These are phyloP conservation scores for Solanum ahanhuiri DNA, from an alignment of 257 asterid species.

Conservation along the genomic window DNA sequence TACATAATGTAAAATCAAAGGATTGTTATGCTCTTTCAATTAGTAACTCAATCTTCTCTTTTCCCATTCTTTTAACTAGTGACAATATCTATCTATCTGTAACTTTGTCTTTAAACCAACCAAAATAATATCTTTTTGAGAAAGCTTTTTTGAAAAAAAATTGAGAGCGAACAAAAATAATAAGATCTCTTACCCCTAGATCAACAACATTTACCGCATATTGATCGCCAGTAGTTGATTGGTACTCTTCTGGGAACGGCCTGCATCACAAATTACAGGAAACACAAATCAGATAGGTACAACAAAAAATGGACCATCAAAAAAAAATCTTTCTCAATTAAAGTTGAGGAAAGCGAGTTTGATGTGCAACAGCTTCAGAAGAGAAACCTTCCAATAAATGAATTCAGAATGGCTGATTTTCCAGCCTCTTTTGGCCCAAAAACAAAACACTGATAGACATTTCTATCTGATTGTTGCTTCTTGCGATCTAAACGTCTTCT, in stretches of 20 bases:
- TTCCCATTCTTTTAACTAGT: not conserved
- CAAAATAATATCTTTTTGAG: slow-evolving; percentile 6
- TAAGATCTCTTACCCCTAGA: slow-evolving; percentile 32
- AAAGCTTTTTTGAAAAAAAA: not conserved
- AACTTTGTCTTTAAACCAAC: not conserved
- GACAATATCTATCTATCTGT: not conserved
- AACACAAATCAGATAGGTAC: not conserved
- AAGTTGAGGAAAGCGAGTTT: not conserved
- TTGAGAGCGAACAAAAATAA: not conserved
- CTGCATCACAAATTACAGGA: slow-evolving; percentile 20
- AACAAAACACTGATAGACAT: slow-evolving; percentile 79
- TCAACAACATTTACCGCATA: slow-evolving; percentile 69
- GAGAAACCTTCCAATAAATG: slow-evolving; percentile 71
- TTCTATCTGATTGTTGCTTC: slow-evolving; percentile 78
- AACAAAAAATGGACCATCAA: not conserved
- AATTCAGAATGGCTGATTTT: slow-evolving; percentile 69
- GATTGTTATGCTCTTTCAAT: not conserved
- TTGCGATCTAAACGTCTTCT: slow-evolving; percentile 88
- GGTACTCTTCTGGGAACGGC: slow-evolving; percentile 68
- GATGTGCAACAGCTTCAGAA: slow-evolving; percentile 3
- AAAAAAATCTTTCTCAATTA: not conserved
- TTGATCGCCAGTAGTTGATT: slow-evolving; percentile 41
- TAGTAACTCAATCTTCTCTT: not conserved
- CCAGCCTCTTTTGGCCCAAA: slow-evolving; percentile 93
- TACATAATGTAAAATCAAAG: not conserved